Conservation (phyloP, 805 yeast species). For the Saccharomyces kudriavzevii region DNA sequence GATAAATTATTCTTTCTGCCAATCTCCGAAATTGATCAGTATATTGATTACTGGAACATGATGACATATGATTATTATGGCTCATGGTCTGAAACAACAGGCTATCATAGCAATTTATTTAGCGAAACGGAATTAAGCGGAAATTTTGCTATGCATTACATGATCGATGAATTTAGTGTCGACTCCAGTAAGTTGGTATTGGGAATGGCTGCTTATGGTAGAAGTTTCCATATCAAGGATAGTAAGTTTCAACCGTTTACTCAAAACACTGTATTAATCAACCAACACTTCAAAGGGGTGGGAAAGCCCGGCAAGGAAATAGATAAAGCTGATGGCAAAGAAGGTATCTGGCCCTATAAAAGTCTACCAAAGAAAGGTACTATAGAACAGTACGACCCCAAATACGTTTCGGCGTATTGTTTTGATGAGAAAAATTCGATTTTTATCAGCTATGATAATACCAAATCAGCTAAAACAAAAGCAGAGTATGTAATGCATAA, state of each 20-base stretch:
- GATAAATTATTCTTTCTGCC: constrained; percentile 38
- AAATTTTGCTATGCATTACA: constrained; percentile 39
- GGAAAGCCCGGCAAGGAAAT: constrained; percentile 26
- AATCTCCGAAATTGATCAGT: constrained; percentile 47
- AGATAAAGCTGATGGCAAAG: constrained; percentile 34
- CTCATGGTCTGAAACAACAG: constrained; percentile 54
- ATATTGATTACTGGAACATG: constrained; percentile 66
- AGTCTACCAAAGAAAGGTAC: constrained; percentile 41
- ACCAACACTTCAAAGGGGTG: constrained; percentile 37
- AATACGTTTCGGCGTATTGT: constrained; percentile 47
- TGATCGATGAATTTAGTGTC: constrained; percentile 36
- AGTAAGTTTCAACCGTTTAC: constrained; percentile 9
- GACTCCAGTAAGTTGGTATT: constrained; percentile 47
- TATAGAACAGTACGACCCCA: constrained; percentile 44
- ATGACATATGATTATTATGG: constrained; percentile 92
- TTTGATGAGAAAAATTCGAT: constrained; percentile 33
- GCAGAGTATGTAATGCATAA: constrained; percentile 45
- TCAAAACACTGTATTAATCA: constrained; percentile 19
- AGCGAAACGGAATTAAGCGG: constrained; percentile 36
- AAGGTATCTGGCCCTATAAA: constrained; percentile 48
- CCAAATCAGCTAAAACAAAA: constrained; percentile 44
- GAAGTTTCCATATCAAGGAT: constrained; percentile 40
- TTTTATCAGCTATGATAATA: constrained; percentile 62
- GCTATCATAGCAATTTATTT: constrained; percentile 64
- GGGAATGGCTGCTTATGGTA: constrained; percentile 87